phyloP scores from a whole-genome alignment of 352 stramenopile species.

The Phytophthora pini region DNA sequence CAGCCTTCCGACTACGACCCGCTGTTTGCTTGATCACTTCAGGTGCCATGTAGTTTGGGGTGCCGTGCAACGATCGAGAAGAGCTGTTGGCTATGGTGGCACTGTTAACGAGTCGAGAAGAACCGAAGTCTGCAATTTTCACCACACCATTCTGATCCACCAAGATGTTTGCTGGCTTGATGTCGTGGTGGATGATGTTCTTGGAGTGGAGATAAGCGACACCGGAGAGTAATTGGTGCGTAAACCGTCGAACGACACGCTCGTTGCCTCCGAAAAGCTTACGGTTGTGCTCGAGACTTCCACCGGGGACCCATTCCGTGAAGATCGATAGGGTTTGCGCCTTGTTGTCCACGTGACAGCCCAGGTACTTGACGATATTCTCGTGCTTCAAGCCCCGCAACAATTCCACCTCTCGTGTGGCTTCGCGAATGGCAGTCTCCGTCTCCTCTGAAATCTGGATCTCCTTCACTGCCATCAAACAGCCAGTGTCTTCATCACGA shows the following conservation, averaged over 20 bases:
- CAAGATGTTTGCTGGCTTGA: slow-evolving; percentile 94
- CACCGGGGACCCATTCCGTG: slow-evolving; percentile 89
- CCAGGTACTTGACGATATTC: slow-evolving; percentile 94
- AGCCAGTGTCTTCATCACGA: slow-evolving; percentile 90
- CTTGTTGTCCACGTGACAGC: slow-evolving; percentile 76
- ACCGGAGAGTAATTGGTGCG: slow-evolving; percentile 79
- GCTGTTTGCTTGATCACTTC: slow-evolving; percentile 88
- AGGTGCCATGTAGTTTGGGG: slow-evolving; percentile 89
- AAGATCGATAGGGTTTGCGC: slow-evolving; percentile 90
- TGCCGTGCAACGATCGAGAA: slow-evolving; percentile 69
- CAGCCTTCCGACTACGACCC: slow-evolving; percentile 69
- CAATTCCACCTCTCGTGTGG: slow-evolving; percentile 86
- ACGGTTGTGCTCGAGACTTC: slow-evolving; percentile 81
- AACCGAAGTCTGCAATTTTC: slow-evolving; percentile 96
- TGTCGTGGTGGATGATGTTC: slow-evolving; percentile 83
- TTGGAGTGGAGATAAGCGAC: slow-evolving; percentile 90
- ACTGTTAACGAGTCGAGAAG: slow-evolving; percentile 77
- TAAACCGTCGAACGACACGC: slow-evolving; percentile 76
- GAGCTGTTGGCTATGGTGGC: slow-evolving; percentile 51
- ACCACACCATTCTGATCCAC: slow-evolving; percentile 94
- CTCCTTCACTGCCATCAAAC: slow-evolving; percentile 87
- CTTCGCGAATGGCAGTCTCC: slow-evolving; percentile 40
- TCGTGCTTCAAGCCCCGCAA: slow-evolving; percentile 87
- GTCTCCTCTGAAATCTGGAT: slow-evolving; percentile 53
- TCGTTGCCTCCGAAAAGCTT: slow-evolving; percentile 85